phyloP scores from a whole-genome alignment of 352 stramenopile genomes.

The Phytophthora ramorum region DNA sequence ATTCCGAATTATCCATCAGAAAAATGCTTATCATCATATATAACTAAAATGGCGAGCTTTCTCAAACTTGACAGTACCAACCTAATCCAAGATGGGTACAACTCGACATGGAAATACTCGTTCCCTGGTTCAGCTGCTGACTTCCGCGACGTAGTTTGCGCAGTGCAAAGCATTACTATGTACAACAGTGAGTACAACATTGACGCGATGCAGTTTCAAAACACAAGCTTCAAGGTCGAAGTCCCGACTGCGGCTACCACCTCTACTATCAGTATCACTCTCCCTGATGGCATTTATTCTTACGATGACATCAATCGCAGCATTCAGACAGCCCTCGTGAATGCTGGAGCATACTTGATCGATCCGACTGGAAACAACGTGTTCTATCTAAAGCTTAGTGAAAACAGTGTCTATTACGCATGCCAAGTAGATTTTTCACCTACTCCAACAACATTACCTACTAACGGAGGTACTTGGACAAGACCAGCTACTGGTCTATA shows the following conservation, averaged over 20 bases:
- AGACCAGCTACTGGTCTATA: slow-evolving; percentile 4
- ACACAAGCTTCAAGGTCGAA: slow-evolving; percentile 9
- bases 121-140: background rate
- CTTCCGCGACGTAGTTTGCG: background rate
- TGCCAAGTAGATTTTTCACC: background rate
- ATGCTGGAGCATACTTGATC: slow-evolving; percentile 8
- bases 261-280: background rate
- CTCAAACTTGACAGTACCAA: background rate
- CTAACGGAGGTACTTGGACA: background rate
- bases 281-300: slow-evolving; percentile 6
- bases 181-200: slow-evolving; percentile 5
- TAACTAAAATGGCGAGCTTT: slow-evolving; percentile 1
- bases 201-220: slow-evolving; percentile 1
- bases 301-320: slow-evolving; percentile 9
- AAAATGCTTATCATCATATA: slow-evolving; percentile 7
- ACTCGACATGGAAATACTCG: background rate
- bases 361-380: background rate
- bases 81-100: background rate
- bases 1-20: slow-evolving; percentile 1
- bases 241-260: slow-evolving; percentile 15
- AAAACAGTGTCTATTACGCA: background rate
- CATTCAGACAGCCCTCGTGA: slow-evolving; percentile 5
- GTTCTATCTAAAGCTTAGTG: background rate
- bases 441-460: background rate
- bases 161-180: background rate